These are phyloP conservation scores for Populus davidiana DNA, from an alignment of 345 rosid species.

Conservation along the genomic window DNA sequence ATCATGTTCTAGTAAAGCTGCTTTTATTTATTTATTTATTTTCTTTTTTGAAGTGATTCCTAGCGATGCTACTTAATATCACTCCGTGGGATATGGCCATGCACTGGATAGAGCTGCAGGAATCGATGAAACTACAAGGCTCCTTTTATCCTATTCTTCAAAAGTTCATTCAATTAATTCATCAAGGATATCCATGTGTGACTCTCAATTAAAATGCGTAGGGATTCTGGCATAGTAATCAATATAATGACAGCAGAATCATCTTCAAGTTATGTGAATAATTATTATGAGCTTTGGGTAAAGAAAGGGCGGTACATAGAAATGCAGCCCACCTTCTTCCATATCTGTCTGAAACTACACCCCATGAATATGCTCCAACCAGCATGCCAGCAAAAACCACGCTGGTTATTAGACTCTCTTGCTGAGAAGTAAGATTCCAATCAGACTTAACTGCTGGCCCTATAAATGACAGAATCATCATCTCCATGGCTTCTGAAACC, in stretches of 20 bases:
- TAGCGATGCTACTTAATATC: no score
- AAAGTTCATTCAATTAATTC: no score
- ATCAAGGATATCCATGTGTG: no score
- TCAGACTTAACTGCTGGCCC: constrained; percentile 74
- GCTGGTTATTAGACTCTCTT: constrained; percentile 70
- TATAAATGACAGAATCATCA: constrained; percentile 88
- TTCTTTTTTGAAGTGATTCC: no score
- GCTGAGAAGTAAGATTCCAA: constrained; percentile 68
- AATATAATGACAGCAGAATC: background rate
- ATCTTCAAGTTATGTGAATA: background rate
- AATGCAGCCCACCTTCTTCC: constrained; percentile 62
- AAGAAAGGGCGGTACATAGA: background rate
- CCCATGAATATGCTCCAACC: constrained; percentile 87
- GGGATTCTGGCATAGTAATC: background rate
- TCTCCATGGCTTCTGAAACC: constrained; percentile 93
- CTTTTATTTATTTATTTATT: no score
- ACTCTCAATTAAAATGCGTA: no score
- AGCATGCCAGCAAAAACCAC: constrained; percentile 89
- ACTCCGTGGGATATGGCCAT: no score
- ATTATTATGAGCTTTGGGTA: no score
- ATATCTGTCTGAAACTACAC: constrained; percentile 69
- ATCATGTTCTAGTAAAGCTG: no score
- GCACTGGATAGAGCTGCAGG: no score
- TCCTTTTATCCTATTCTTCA: no score
- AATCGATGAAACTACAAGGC: no score